phyloP scores from a whole-genome alignment of 164 flowering plant genomes.

The Cinnamomum chago region DNA sequence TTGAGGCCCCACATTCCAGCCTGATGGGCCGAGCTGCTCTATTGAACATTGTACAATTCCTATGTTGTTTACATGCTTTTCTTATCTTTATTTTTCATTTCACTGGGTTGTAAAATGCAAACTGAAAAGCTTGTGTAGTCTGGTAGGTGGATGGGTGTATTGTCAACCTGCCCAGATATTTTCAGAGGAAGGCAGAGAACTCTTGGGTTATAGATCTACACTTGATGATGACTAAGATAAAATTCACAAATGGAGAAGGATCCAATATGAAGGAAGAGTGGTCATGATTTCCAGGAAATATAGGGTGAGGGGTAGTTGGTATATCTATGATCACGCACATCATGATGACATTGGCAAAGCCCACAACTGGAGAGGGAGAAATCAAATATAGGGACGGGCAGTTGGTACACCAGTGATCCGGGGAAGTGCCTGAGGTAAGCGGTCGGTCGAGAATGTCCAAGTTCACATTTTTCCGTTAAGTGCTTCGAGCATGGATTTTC shows the following conservation, averaged over 20 bases:
- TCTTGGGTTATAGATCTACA: conserved; percentile 18
- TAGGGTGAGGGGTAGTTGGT: not conserved
- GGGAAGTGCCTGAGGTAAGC: conserved; percentile 24
- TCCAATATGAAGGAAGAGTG: not conserved
- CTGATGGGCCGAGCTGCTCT: not conserved
- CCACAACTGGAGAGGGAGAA: conserved; percentile 41
- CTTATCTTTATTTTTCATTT: not conserved
- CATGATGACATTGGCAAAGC: conserved; percentile 20
- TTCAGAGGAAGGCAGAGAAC: conserved; percentile 14
- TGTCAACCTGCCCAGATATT: conserved; percentile 11
- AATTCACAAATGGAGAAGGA: conserved; percentile 36
- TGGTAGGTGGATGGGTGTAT: conserved; percentile 15
- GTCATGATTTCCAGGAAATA: not conserved
- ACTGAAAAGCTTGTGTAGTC: conserved; percentile 17
- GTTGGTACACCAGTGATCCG: conserved; percentile 52
- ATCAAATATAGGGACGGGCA: conserved; percentile 35
- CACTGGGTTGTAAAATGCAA: conserved; percentile 8
- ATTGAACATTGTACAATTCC: not conserved
- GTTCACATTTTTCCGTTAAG: conserved; percentile 13
- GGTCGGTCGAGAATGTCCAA: conserved; percentile 13
- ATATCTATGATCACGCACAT: too few species aligned
- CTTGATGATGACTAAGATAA: conserved; percentile 23
- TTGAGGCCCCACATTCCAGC: not conserved
- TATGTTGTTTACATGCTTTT: not conserved
- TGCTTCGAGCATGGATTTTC: conserved; percentile 14